Evolutionary conservation across 345 rosid species (phyloP).

Genomic region (Conringia planisiliqua): DNA sequence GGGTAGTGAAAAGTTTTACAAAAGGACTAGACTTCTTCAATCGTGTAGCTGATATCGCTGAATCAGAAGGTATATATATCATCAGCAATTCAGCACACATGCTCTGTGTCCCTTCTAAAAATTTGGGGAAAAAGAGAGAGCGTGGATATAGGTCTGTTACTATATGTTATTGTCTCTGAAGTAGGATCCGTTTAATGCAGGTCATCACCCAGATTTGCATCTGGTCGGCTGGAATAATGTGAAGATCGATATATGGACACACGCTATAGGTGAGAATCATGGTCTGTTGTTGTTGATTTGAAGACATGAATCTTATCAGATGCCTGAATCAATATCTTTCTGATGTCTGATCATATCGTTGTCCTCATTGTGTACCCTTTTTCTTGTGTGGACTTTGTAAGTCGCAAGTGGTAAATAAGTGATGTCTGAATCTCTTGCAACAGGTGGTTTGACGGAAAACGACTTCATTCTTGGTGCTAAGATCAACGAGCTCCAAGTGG

Average conservation of each 20-base stretch:
- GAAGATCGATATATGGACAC: constrained; percentile 90
- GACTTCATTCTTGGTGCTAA: constrained; percentile 93
- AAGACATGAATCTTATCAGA: constrained; percentile 8
- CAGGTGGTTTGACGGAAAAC: constrained; percentile 84
- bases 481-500: constrained; percentile 62
- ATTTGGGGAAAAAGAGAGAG: background rate
- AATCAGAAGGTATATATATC: constrained; percentile 61
- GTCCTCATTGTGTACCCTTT: background rate
- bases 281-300: background rate
- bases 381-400: background rate
- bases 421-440: constrained; percentile 11
- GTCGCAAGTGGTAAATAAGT: background rate
- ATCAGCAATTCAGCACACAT: background rate
- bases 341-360: background rate
- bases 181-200: constrained; percentile 40
- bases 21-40: constrained; percentile 83
- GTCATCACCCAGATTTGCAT: constrained; percentile 98
- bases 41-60: constrained; percentile 75
- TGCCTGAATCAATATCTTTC: background rate
- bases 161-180: background rate
- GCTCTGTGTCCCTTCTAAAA: background rate
- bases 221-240: constrained; percentile 96
- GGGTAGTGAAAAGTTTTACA: constrained; percentile 72
- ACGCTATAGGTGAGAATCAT: constrained; percentile 71
- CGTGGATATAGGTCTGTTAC: background rate